Percentiles rank a stretch among this genome's conserved stretches.
Conservation (phyloP, 129 eudicot species). For the Chrysanthemum makinoi region DNA sequence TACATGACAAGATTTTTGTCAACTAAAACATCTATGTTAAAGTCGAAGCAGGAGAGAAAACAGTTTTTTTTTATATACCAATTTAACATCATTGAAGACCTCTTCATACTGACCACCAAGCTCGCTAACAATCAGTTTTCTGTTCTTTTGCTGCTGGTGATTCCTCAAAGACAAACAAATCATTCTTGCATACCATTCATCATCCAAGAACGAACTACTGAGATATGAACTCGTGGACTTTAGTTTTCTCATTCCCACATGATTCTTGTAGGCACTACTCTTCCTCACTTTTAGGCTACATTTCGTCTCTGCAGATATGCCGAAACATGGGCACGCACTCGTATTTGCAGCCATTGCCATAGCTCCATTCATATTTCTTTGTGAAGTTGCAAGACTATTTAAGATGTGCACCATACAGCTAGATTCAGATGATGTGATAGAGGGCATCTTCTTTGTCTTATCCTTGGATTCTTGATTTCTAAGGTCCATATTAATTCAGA, state of each 20-base stretch:
- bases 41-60: background rate
- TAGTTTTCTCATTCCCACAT: constrained; percentile 17
- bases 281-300: constrained; percentile 24
- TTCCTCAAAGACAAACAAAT: constrained; percentile 7
- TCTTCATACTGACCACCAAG: constrained; percentile 61
- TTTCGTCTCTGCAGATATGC: constrained; percentile 31
- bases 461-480: constrained; percentile 24
- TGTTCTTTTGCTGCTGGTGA: constrained; percentile 24
- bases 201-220: constrained; percentile 39
- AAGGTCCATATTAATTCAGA: constrained; percentile 33
- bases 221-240: constrained; percentile 13
- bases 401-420: constrained; percentile 1
- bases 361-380: constrained; percentile 22
- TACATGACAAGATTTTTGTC: background rate
- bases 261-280: constrained; percentile 1
- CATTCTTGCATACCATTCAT: constrained; percentile 31
- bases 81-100: constrained; percentile 44
- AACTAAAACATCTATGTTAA: background rate
- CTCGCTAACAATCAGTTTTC: constrained; percentile 31
- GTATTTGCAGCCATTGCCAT: constrained; percentile 26
- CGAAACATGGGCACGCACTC: constrained; percentile 31
- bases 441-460: constrained; percentile 36
- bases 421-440: background rate
- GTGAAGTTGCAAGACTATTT: background rate
- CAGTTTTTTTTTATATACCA: constrained; percentile 21